Evolutionary conservation across 768 basidiomycete species (phyloP), one percentile per base, ranked within the genome.

Genomic region (Mycena floridula): DNA sequence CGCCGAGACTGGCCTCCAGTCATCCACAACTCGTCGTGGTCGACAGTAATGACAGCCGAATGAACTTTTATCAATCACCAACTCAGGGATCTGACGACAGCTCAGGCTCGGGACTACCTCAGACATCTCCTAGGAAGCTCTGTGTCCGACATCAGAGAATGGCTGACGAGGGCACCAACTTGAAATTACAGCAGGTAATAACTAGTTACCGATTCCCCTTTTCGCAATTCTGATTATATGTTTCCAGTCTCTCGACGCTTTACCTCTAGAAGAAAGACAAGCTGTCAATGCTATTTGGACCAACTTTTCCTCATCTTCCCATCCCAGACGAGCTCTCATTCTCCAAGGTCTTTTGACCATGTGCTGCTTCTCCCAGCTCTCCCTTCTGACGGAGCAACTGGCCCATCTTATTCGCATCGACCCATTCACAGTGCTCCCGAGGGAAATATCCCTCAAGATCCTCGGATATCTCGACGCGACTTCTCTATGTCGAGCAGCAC

Each of bases 361-460:
- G 92, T 98, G 94, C 63, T 98, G 96, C 67, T 97, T 96, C 71
- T 94, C 89, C 38, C 93, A 99, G 58, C 83, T 99, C 23, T 97
- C 96, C 22, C 86, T 97, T 40, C 84, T 99, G 47, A 86, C 92
- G 24, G 90, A 96, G 50, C 86, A 92, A 43, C 88, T 98, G 48
- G 72, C 82, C 25, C 83, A 89, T 52, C 83, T 97, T 53, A 97
- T 96, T 62, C 85, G 96, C 53, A 84, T 98, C 63, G 96, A 99
- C 61, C 96, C 95, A 8, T 92, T 98, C 64, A 67, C 74, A 37
- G 79, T 91, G 51, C 77, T 99, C 38, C 96, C 96, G 2, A 82
- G 89, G 48, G 95, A 99, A 62, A 76, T 96, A 55, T 79, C 76
- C 16, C 78, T 97, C 60, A 89, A 82, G 59, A 78, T 96, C 45